Conservation (phyloP, 176 grass and related monocot species). For the Hyparrhenia diplandra region DNA sequence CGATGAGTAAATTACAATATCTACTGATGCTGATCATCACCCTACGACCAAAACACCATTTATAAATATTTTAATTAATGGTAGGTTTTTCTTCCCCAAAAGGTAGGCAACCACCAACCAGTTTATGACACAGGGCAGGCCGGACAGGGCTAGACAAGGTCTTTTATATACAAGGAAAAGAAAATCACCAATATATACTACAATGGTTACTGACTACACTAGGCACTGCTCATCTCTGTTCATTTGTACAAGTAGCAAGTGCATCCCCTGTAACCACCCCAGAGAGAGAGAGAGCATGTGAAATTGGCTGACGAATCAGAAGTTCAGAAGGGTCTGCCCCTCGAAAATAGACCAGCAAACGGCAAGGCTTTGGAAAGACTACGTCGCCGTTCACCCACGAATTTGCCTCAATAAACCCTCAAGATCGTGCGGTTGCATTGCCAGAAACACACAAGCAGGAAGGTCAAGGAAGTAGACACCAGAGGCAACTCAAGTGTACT, state of each 20-base stretch:
- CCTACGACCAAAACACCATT: conserved; percentile 15
- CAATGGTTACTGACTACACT: background rate
- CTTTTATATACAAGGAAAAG: background rate
- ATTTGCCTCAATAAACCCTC: background rate
- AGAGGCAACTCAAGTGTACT: background rate
- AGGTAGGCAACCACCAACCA: conserved; percentile 22
- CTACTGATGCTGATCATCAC: conserved; percentile 3
- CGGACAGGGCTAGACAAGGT: background rate
- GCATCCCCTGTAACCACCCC: background rate
- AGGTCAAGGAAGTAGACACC: background rate
- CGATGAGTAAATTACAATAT: conserved; percentile 38
- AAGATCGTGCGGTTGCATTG: background rate
- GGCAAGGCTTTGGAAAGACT: background rate
- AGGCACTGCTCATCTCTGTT: background rate
- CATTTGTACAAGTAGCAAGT: conserved; percentile 3
- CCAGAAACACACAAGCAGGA: conserved; percentile 6
- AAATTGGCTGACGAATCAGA: background rate
- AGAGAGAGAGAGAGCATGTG: background rate
- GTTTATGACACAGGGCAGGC: conserved; percentile 5
- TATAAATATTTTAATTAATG: conserved; percentile 10
- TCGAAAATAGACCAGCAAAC: background rate
- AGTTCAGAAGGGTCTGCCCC: background rate
- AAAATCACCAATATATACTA: background rate
- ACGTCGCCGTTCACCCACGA: background rate
- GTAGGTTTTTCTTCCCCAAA: conserved; percentile 23